phyloP scores from a whole-genome alignment of 140 eudicot genomes.

The Erigeron philadelphicus region DNA sequence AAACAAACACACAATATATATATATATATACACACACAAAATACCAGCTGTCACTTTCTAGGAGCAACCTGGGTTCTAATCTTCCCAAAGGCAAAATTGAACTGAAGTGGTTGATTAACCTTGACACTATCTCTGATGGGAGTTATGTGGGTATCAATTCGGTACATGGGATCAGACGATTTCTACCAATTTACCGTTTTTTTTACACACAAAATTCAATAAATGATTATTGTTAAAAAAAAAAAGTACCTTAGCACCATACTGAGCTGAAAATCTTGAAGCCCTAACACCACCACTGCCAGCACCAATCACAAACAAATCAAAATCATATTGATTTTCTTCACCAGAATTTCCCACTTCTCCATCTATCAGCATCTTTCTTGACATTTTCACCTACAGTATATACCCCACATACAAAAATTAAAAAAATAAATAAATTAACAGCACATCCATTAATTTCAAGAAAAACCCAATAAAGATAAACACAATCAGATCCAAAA shows the following conservation, averaged over 20 bases:
- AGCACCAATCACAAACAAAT: constrained; percentile 95
- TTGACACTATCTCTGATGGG: no score
- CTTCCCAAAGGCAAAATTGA: no score
- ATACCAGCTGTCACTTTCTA: no score
- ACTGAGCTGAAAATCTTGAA: constrained; percentile 78
- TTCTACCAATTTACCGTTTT: no score
- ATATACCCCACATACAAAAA: constrained; percentile 26
- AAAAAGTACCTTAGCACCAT: constrained; percentile 77
- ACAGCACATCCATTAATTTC: constrained; percentile 20
- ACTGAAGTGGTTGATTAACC: no score
- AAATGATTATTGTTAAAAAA: background rate
- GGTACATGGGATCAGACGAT: no score
- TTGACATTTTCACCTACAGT: constrained; percentile 45
- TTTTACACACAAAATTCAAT: background rate
- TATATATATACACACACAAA: no score
- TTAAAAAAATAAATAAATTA: constrained; percentile 16
- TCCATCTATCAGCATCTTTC: constrained; percentile 90
- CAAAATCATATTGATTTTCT: constrained; percentile 62
- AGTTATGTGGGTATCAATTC: no score
- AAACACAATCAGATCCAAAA: no score
- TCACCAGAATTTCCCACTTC: constrained; percentile 29
- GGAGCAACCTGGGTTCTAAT: no score
- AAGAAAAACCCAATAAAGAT: no score
- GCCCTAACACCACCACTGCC: constrained; percentile 97
- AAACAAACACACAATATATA: background rate